Evolutionary conservation across 306 rosid species (phyloP).

Genomic region (Lathyrus oleraceus): DNA sequence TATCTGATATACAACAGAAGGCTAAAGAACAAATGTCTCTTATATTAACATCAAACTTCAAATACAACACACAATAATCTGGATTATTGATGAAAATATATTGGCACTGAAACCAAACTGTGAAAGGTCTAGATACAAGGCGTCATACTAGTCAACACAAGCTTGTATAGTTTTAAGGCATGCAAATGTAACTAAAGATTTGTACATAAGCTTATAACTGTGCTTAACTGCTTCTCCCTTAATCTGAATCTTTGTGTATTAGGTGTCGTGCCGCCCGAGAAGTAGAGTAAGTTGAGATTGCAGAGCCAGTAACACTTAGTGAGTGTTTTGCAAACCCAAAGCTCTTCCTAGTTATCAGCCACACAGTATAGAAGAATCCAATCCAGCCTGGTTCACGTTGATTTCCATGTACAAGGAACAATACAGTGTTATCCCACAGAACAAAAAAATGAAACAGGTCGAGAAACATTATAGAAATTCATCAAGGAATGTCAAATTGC

Average conservation of each 20-base stretch:
- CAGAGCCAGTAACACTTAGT: constrained; percentile 58
- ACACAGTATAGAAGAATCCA: constrained; percentile 69
- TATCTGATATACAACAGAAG: constrained; percentile 15
- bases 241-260: constrained; percentile 34
- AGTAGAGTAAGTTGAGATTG: constrained; percentile 61
- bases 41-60: constrained; percentile 21
- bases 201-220: constrained; percentile 33
- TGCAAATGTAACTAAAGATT: constrained; percentile 33
- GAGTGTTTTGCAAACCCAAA: constrained; percentile 68
- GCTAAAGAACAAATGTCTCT: constrained; percentile 24
- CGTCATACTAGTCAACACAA: constrained; percentile 28
- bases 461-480: constrained; percentile 17
- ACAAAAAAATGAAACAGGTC: neutral
- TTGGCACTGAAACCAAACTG: constrained; percentile 26
- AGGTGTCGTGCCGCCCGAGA: constrained; percentile 43
- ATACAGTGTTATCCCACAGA: constrained; percentile 22
- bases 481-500: constrained; percentile 23
- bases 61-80: constrained; percentile 30
- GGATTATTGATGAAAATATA: constrained; percentile 26
- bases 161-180: constrained; percentile 23
- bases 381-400: constrained; percentile 68
- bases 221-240: constrained; percentile 29
- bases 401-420: constrained; percentile 40
- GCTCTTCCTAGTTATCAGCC: constrained; percentile 71
- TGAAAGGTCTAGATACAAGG: constrained; percentile 26